Percentiles rank a stretch among this genome's conserved stretches.
phyloP scores from a whole-genome alignment of 352 stramenopile genomes.

The Phytophthora melonis region DNA sequence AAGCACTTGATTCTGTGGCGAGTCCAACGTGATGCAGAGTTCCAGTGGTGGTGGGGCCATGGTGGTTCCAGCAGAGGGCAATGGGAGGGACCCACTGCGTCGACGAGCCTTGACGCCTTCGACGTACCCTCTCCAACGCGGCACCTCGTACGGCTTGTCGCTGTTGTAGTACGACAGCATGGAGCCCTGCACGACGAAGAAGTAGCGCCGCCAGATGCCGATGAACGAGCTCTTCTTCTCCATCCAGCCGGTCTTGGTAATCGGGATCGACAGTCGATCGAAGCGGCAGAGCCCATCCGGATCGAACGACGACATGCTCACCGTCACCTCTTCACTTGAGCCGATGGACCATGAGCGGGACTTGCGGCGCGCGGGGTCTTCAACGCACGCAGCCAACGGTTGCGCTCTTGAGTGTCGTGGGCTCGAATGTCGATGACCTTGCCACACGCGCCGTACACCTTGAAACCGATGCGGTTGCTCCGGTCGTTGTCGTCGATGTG shows the following conservation, averaged over 20 bases:
- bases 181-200: conserved; percentile 76
- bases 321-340: conserved; percentile 56
- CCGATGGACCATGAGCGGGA: conserved; percentile 71
- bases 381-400: conserved; percentile 71
- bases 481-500: conserved; percentile 71
- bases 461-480: conserved; percentile 67
- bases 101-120: conserved; percentile 47
- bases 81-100: conserved; percentile 21
- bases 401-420: conserved; percentile 65
- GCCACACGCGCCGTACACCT: conserved; percentile 73
- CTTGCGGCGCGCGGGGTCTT: conserved; percentile 71
- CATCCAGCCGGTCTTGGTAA: conserved; percentile 74
- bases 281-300: conserved; percentile 58
- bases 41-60: conserved; percentile 34
- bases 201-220: conserved; percentile 72
- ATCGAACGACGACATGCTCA: conserved; percentile 69
- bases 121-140: conserved; percentile 69
- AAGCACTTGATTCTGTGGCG: conserved; percentile 38
- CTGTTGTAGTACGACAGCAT: conserved; percentile 82
- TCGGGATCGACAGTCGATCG: conserved; percentile 68
- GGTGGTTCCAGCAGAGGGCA: conserved; percentile 19
- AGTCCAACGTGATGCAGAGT: conserved; percentile 47
- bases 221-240: conserved; percentile 70
- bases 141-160: conserved; percentile 82
- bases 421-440: conserved; percentile 78